phyloP scores from a whole-genome alignment of 495 filamentous ascomycete genomes.

The Geopyxis carbonaria region DNA sequence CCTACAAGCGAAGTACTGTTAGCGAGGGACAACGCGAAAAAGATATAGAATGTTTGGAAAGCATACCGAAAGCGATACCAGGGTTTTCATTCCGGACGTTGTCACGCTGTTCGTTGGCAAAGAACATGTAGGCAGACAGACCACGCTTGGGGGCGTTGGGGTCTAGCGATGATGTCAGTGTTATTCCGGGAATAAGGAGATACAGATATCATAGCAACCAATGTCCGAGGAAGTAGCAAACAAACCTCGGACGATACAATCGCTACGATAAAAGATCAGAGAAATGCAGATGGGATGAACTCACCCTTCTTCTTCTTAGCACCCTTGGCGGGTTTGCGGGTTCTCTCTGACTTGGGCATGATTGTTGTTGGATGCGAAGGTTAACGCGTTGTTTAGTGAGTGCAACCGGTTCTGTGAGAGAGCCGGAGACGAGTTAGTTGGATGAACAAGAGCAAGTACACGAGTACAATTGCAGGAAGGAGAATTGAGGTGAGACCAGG shows the following conservation, averaged over 20 bases:
- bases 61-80: conserved; percentile 84
- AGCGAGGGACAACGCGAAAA: neutral
- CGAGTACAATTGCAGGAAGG: neutral
- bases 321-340: conserved; percentile 34
- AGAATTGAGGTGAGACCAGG: neutral
- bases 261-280: too few species aligned
- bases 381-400: conserved; percentile 1
- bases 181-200: too few species aligned
- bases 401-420: neutral
- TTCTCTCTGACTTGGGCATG: conserved; percentile 63
- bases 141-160: conserved; percentile 98
- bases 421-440: neutral
- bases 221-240: too few species aligned
- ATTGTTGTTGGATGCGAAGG: conserved; percentile 29
- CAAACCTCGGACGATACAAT: too few species aligned
- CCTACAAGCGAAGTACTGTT: conserved; percentile 32
- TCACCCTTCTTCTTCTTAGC: conserved; percentile 75
- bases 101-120: conserved; percentile 96
- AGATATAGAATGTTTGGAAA: neutral
- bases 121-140: conserved; percentile 99
- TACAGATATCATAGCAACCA: too few species aligned
- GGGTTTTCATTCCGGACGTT: conserved; percentile 98
- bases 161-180: too few species aligned
- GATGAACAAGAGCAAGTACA: neutral
- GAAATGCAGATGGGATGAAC: conserved; percentile 25